Percentiles rank a stretch among this genome's conserved stretches.
These are phyloP conservation scores for Colletotrichum melonis DNA, from an alignment of 2,329 filamentous ascomycete species.

Conservation along the genomic window DNA sequence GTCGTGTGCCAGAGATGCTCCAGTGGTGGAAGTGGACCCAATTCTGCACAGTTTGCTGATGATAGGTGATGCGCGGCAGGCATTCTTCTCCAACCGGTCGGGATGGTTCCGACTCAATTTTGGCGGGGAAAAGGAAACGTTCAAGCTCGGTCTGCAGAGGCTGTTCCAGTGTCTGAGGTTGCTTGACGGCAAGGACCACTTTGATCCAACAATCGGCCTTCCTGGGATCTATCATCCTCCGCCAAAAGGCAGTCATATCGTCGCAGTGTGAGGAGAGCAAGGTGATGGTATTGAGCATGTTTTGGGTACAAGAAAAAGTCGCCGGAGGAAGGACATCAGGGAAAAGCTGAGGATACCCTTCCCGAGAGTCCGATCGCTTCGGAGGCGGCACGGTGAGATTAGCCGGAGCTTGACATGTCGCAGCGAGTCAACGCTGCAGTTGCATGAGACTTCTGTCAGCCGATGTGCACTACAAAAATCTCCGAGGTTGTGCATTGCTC, in stretches of 20 bases:
- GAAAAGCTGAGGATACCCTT: neutral
- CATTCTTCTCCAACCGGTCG: neutral
- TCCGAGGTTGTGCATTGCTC: neutral
- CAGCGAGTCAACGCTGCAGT: neutral
- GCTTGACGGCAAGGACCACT: constrained; percentile 9
- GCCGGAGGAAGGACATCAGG: neutral
- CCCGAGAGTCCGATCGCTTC: neutral
- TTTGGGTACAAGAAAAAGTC: neutral
- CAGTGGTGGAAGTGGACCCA: too few relatives aligned
- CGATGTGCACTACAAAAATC: neutral
- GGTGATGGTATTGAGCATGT: neutral
- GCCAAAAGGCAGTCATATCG: neutral
- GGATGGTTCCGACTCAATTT: constrained; percentile 27
- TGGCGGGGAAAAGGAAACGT: constrained; percentile 16
- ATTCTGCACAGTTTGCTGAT: neutral
- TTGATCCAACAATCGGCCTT: neutral
- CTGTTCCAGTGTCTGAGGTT: neutral
- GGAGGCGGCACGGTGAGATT: neutral
- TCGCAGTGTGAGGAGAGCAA: neutral
- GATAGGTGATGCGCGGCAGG: neutral
- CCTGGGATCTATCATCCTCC: neutral
- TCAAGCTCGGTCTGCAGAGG: constrained; percentile 20
- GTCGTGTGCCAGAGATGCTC: neutral
- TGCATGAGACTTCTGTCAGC: neutral
- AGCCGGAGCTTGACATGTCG: neutral